Evolutionary conservation across 2,329 filamentous ascomycete species (phyloP).

Genomic region (Xylariaceae sp.): DNA sequence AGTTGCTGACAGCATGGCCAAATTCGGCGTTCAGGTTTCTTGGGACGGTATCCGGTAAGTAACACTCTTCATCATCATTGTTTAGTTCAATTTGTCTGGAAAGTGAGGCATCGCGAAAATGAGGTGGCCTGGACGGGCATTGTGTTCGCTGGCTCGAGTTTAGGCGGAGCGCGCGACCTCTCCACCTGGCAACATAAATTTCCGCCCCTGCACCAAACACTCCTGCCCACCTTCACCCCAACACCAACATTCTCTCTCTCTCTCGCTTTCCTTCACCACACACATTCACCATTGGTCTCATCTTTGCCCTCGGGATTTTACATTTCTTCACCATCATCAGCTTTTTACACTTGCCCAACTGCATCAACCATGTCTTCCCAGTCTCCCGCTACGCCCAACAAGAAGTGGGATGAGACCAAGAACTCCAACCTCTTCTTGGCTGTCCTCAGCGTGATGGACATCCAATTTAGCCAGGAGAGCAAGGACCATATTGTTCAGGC

Average conservation of each 20-base stretch:
- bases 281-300: neutral
- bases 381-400: constrained; percentile 9
- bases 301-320: no score
- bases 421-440: constrained; percentile 21
- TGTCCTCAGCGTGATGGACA: constrained; percentile 17
- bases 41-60: constrained; percentile 20
- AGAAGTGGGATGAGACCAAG: constrained; percentile 19
- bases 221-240: neutral
- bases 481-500: constrained; percentile 19
- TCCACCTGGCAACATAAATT: no score
- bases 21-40: constrained; percentile 6
- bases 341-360: no score
- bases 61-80: constrained; percentile 2
- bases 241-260: neutral
- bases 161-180: no score
- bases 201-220: neutral
- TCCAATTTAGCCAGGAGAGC: constrained; percentile 17
- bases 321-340: no score
- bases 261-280: neutral
- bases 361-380: neutral
- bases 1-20: constrained; percentile 9
- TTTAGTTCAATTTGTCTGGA: neutral
- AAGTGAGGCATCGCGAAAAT: constrained; percentile 7
- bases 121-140: neutral
- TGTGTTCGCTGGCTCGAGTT: constrained; percentile 1